These are phyloP conservation scores for Sclerotinia trifoliorum DNA, from an alignment of 2,329 filamentous ascomycete species.

Conservation along the genomic window DNA sequence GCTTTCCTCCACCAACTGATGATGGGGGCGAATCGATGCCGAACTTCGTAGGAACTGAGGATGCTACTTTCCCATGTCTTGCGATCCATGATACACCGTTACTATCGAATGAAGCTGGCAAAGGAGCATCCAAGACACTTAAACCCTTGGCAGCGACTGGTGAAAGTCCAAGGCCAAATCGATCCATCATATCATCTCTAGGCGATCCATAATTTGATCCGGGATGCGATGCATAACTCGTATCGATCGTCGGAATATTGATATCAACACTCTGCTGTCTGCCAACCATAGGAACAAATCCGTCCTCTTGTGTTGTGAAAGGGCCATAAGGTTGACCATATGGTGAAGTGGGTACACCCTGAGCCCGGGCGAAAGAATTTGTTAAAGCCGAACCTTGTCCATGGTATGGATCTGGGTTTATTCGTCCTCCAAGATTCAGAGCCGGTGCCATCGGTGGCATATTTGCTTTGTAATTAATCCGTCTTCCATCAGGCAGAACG, in stretches of 20 bases:
- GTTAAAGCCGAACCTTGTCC: constrained; percentile 71
- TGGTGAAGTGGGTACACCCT: constrained; percentile 45
- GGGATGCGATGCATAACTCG: constrained; percentile 50
- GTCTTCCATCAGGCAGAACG: constrained; percentile 86
- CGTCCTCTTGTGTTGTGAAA: constrained; percentile 55
- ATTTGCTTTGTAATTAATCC: constrained; percentile 71
- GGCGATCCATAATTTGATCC: constrained; percentile 77
- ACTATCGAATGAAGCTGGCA: constrained; percentile 94
- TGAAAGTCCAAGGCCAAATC: constrained; percentile 72
- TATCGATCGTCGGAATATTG: constrained; percentile 52
- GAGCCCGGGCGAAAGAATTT: constrained; percentile 66
- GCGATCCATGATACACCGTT: constrained; percentile 92
- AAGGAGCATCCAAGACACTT: constrained; percentile 89
- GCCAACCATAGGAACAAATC: constrained; percentile 44
- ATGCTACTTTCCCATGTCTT: constrained; percentile 83
- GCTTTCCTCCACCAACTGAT: constrained; percentile 63
- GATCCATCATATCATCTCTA: constrained; percentile 57
- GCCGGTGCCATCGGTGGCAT: constrained; percentile 50
- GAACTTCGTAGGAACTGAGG: constrained; percentile 90
- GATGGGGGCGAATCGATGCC: constrained; percentile 81
- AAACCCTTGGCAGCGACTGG: constrained; percentile 68
- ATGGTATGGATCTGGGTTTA: constrained; percentile 64
- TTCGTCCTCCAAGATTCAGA: constrained; percentile 64
- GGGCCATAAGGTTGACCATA: constrained; percentile 43
- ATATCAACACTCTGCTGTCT: constrained; percentile 53